A percentile compares a stretch with the other conserved stretches of the same genome.
phyloP scores from a whole-genome alignment of 1,284 basidiomycete species.

The Porogramme epimiltina region DNA sequence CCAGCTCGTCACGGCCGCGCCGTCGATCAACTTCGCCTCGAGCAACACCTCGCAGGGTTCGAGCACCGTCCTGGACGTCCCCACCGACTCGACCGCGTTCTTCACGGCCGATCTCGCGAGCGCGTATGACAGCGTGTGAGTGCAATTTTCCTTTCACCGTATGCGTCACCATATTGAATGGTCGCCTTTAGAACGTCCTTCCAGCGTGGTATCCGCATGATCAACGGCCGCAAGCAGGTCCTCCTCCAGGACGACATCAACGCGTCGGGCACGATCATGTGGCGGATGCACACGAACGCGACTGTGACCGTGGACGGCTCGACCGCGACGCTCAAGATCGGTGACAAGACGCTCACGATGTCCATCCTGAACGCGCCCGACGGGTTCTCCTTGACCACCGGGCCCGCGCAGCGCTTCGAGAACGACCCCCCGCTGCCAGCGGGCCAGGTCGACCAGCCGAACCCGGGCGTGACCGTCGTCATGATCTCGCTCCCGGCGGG shows the following conservation, averaged over 20 bases:
- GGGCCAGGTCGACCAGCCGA: conserved; percentile 64
- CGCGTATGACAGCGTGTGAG: conserved; percentile 80
- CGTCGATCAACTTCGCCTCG: conserved; percentile 58
- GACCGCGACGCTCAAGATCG: conserved; percentile 63
- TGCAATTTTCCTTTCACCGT: conserved; percentile 18
- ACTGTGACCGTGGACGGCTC: conserved; percentile 59
- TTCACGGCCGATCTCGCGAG: conserved; percentile 81
- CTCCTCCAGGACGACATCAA: conserved; percentile 88
- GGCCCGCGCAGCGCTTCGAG: conserved; percentile 52
- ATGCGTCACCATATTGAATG: not conserved
- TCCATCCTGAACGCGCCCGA: conserved; percentile 57
- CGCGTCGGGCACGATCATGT: conserved; percentile 64
- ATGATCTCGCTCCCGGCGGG: conserved; percentile 75
- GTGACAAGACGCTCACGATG: conserved; percentile 53
- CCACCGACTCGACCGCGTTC: conserved; percentile 79
- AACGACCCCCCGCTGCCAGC: conserved; percentile 65
- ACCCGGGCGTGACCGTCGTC: conserved; percentile 82
- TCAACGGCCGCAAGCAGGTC: conserved; percentile 91
- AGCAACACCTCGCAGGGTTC: conserved; percentile 78
- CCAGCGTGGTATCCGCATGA: conserved; percentile 84
- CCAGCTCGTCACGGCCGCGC: conserved; percentile 79
- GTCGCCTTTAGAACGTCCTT: conserved; percentile 52
- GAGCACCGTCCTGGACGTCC: conserved; percentile 68
- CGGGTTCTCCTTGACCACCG: conserved; percentile 55
- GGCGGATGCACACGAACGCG: conserved; percentile 97